phyloP scores from a whole-genome alignment of 2,329 filamentous ascomycete species.

The Monascus ruber region DNA sequence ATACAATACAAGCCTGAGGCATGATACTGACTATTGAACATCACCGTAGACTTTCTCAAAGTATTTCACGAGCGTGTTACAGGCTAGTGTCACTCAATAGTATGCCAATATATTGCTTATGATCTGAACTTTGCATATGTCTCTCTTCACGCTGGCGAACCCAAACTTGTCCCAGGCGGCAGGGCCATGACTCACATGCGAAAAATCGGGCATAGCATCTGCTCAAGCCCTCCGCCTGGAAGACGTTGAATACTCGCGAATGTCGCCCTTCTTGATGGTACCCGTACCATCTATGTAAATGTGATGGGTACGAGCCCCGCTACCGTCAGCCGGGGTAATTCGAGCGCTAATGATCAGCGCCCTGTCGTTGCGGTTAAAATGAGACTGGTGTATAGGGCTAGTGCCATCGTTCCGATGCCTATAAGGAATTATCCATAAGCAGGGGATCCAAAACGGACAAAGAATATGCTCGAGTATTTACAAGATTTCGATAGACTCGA shows the following conservation, averaged over 20 bases:
- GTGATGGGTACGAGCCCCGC: constrained; percentile 1
- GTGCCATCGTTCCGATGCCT: not conserved
- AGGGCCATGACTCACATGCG: too few relatives aligned
- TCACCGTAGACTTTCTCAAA: too few relatives aligned
- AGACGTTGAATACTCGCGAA: constrained; percentile 4
- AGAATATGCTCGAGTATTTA: not conserved
- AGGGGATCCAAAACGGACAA: not conserved
- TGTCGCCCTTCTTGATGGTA: constrained; percentile 2
- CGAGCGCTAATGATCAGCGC: not conserved
- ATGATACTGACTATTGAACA: too few relatives aligned
- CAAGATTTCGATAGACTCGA: not conserved
- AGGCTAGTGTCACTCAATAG: too few relatives aligned
- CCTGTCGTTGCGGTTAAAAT: not conserved
- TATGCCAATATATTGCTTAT: too few relatives aligned
- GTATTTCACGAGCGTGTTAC: too few relatives aligned
- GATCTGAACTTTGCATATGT: too few relatives aligned
- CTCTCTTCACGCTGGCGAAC: too few relatives aligned
- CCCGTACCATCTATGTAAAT: constrained; percentile 3
- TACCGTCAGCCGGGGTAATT: not conserved
- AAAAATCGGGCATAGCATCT: too few relatives aligned
- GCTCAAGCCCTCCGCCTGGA: not conserved
- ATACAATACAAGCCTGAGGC: too few relatives aligned
- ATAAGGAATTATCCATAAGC: not conserved
- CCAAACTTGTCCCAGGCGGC: too few relatives aligned
- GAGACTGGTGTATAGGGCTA: not conserved